Conservation (phyloP, 2,329 filamentous ascomycete species). For the Penicillium sp. region DNA sequence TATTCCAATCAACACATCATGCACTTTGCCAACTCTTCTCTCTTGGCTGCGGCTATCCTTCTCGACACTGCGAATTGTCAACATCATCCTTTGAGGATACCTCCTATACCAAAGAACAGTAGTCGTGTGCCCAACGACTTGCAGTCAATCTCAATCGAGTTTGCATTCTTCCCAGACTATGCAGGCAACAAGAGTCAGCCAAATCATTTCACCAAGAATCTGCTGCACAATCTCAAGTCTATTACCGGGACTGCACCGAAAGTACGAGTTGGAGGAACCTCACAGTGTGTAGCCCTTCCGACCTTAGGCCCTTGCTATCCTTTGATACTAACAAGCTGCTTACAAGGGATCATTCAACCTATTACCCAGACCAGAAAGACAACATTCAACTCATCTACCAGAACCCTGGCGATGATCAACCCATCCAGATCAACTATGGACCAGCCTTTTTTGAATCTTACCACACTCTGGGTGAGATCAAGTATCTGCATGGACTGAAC, state of each 20-base stretch:
- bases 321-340: too few species aligned
- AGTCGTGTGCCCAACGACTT: slow-evolving; percentile 13
- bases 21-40: not conserved
- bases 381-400: slow-evolving; percentile 5
- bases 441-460: slow-evolving; percentile 16
- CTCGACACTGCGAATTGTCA: not conserved
- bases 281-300: slow-evolving; percentile 3
- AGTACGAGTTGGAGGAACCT: slow-evolving; percentile 12
- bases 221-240: slow-evolving; percentile 13
- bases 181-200: slow-evolving; percentile 17
- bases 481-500: slow-evolving; percentile 15
- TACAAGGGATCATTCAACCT: slow-evolving; percentile 11
- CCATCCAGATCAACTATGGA: slow-evolving; percentile 12
- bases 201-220: slow-evolving; percentile 11
- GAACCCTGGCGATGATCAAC: slow-evolving; percentile 10
- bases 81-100: not conserved
- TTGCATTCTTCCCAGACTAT: slow-evolving; percentile 17
- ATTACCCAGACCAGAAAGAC: slow-evolving; percentile 7
- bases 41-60: not conserved
- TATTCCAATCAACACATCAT: not conserved
- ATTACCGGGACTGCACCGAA: slow-evolving; percentile 10
- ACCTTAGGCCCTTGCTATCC: not conserved
- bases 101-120: not conserved
- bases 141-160: slow-evolving; percentile 17
- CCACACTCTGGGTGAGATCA: slow-evolving; percentile 6